Base-by-base conservation (phyloP, 169 alveolate genomes). In the Eimeria necatrix region DNA sequence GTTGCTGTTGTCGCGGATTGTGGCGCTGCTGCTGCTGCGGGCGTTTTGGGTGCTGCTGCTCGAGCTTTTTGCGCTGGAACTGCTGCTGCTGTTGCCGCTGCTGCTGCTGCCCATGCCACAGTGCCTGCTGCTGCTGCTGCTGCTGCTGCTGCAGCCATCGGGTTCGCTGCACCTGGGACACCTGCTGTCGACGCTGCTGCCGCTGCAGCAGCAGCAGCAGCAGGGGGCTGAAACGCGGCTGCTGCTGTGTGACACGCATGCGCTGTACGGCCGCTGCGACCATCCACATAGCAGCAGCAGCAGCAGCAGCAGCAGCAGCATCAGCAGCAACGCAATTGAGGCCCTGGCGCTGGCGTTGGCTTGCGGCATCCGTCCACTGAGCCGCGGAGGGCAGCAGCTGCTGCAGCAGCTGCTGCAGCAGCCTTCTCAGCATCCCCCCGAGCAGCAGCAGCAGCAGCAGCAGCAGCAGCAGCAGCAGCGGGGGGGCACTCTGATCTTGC, bases 171-270 rank as follows among this genome's bases (percentile, higher is more conserved):
- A 64, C 76, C 18, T 64, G 41, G 76, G 76, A 9, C 14, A 9
- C 41, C 76, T 64, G 41, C 76, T 64, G 41, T 64, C 76, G 8
- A 64, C 76, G 76, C 26, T 64, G 41, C 76, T 64, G 76, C 76
- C 76, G 18, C 76, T 64, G 76, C 76, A 64, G 76, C 76, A 64
- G 76, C 76, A 14, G 76, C 76, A 64, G 26, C 76, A 64, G 26
- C 41, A 64, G 76, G 76, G 76, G 8, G 76, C 20, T 5, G 32
- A 64, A 24, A 64, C 76, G 20, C 76, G 76, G 9, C 76, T 64
- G 76, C 76, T 64, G 76, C 14, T 64, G 32, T 64, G 76, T 24
- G 76, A 64, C 76, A 64, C 76, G 26, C 76, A 64, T 20, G 76
- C 76, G 8, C 76, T 64, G 9, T 64, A 10, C 26, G 20, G 32